Evolutionary conservation across 768 basidiomycete species (phyloP).

Genomic region (Tulasnella sp.): DNA sequence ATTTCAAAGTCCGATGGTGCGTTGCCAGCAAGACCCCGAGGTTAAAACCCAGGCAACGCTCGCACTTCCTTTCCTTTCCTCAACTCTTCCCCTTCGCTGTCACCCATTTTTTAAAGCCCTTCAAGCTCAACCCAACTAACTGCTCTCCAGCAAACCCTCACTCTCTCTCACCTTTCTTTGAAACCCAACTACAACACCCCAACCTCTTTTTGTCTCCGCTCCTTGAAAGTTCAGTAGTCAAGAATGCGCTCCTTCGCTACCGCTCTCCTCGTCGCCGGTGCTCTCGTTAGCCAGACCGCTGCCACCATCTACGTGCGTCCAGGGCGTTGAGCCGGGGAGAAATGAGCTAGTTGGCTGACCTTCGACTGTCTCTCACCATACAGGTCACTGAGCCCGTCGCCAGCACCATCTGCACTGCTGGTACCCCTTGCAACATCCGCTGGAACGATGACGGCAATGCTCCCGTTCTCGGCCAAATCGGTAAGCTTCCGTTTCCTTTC

Average conservation of each 20-base stretch:
- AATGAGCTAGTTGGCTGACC: not conserved
- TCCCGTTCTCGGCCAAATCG: constrained; percentile 22
- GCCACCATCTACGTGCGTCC: constrained; percentile 27
- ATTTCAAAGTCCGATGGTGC: not conserved
- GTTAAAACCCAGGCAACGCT: not conserved
- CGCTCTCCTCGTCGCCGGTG: constrained; percentile 12
- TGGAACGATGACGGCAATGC: constrained; percentile 28
- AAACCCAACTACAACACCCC: constrained; percentile 6
- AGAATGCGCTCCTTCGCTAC: constrained; percentile 21
- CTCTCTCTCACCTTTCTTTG: not conserved
- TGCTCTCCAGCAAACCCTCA: not conserved
- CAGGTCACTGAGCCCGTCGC: constrained; percentile 27
- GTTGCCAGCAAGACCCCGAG: constrained; percentile 6
- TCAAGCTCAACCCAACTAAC: not conserved
- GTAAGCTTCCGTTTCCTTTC: not conserved
- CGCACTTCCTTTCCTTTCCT: not conserved
- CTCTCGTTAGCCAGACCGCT: constrained; percentile 21
- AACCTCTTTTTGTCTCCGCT: constrained; percentile 21
- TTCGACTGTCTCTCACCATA: not conserved
- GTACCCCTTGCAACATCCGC: constrained; percentile 13
- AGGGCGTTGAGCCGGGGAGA: too few species aligned
- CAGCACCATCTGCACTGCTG: constrained; percentile 23
- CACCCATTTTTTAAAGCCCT: not conserved
- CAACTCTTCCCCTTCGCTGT: constrained; percentile 2
- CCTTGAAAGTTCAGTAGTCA: constrained; percentile 6